Base-by-base conservation (phyloP, 495 filamentous ascomycete genomes). In the Trichodelitschia bisporula region DNA sequence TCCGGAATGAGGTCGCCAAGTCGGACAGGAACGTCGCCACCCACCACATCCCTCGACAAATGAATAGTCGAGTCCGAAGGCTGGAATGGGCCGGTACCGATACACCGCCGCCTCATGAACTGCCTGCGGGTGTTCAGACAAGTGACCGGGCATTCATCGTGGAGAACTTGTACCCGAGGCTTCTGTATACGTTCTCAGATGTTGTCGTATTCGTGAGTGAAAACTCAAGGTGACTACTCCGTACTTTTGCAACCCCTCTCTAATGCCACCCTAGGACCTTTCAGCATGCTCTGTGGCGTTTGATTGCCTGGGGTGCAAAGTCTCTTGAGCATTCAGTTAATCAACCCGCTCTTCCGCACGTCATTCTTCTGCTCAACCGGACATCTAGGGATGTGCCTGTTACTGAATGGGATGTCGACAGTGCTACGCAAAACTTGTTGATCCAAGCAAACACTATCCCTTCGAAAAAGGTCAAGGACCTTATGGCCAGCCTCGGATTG, bases 321-420 rank as follows among this genome's bases (percentile, higher is more conserved):
- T 40, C 48, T 2, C 27, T 67, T 17, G 59, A 68, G 40, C 59
- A 54, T 28, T 65, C 63, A 1, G 40, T 56, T 19, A 64, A 66
- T 31, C 65, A 70, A 31, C 59, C 62, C 0, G 49, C 47, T 2
- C 41, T 66, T 11, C 63, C 64, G 1, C 64, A 67, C 36, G 54
- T 51, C 8, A 53, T 70, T 20, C 59, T 70, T 21, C 57, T 49
- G 1, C 42, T 66, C 3, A 67, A 66, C 40, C 55, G 54, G 1
- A 53, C 51, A 0, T 55, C 62, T n/a, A 43, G 44, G 19, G 41
- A 41, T 12, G 47, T 63, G 3, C 50, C 64, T 20, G 42, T 49
- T n/a, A 42, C 40, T 9, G 40, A 56, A 28, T 66, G 61, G 61
- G 54, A 62, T 27, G 32, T 54, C n/a, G 29, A 48, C 12, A 43